A percentile compares a stretch with the other conserved stretches of the same genome.
Conservation (phyloP, 2,329 filamentous ascomycete genomes). For the Fusarium hainanense region DNA sequence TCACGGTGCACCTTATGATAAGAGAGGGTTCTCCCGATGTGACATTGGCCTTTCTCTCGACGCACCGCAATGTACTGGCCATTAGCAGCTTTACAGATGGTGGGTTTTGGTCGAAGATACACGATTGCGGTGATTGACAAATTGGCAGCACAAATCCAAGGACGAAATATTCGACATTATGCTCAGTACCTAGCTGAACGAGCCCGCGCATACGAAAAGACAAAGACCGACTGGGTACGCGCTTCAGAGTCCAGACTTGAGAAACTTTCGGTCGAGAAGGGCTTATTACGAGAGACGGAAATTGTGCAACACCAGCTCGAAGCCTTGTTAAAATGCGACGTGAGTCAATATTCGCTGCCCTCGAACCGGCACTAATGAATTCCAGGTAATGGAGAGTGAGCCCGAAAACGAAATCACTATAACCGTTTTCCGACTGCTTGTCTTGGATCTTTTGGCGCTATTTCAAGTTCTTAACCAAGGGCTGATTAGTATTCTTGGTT, state of each 20-base stretch:
- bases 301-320: conserved; percentile 87
- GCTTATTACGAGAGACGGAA: conserved; percentile 90
- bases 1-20: conserved; percentile 97
- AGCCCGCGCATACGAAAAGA: conserved; percentile 83
- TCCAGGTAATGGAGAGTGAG: conserved; percentile 84
- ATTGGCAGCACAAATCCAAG: conserved; percentile 85
- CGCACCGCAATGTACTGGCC: conserved; percentile 83
- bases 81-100: conserved; percentile 94
- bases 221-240: conserved; percentile 90
- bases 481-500: conserved; percentile 95
- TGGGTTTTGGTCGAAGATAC: conserved; percentile 60
- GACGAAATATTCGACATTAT: conserved; percentile 93
- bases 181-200: conserved; percentile 86
- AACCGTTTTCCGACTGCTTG: conserved; percentile 90
- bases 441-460: conserved; percentile 86
- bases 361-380: conserved; percentile 10
- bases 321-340: conserved; percentile 88
- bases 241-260: conserved; percentile 85
- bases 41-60: conserved; percentile 84
- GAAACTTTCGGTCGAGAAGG: conserved; percentile 89
- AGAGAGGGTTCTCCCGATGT: conserved; percentile 91
- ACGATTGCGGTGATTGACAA: conserved; percentile 19
- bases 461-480: conserved; percentile 98
- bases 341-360: conserved; percentile 57
- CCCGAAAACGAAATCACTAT: conserved; percentile 97